A percentile compares a stretch with the other conserved stretches of the same genome.
Conservation (phyloP, 2,329 filamentous ascomycete genomes). For the Alternaria tenuissima region DNA sequence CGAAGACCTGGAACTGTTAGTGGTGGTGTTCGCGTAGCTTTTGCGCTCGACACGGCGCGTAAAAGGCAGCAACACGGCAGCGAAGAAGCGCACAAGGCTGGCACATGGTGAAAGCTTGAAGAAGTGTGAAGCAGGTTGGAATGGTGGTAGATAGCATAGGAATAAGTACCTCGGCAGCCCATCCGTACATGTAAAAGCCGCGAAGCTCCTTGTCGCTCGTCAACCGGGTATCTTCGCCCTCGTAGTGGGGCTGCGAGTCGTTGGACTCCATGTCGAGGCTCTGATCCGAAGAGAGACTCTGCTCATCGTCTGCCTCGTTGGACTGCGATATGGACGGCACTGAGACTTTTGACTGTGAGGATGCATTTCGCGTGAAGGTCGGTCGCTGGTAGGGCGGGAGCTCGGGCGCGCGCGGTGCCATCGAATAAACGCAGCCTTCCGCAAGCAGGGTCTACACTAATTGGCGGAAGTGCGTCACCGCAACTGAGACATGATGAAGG, state of each 20-base stretch:
- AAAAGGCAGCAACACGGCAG: neutral
- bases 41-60: neutral
- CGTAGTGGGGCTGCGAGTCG: conserved; percentile 64
- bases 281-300: conserved; percentile 45
- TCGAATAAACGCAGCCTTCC: conserved; percentile 17
- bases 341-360: conserved; percentile 46
- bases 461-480: conserved; percentile 40
- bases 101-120: neutral
- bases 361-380: conserved; percentile 41
- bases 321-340: conserved; percentile 46
- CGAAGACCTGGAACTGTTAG: conserved; percentile 69
- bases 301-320: conserved; percentile 57
- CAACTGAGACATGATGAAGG: conserved; percentile 17
- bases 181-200: conserved; percentile 96
- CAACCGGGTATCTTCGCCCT: conserved; percentile 84
- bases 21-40: neutral
- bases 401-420: conserved; percentile 44
- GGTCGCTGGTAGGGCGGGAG: conserved; percentile 32
- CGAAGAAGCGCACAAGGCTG: neutral
- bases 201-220: conserved; percentile 87
- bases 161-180: conserved; percentile 76
- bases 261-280: conserved; percentile 47
- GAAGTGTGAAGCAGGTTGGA: neutral
- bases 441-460: conserved; percentile 28
- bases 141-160: neutral